These are phyloP conservation scores for Typha latifolia DNA, from an alignment of 176 grass and related monocot genomes.

Conservation along the genomic window DNA sequence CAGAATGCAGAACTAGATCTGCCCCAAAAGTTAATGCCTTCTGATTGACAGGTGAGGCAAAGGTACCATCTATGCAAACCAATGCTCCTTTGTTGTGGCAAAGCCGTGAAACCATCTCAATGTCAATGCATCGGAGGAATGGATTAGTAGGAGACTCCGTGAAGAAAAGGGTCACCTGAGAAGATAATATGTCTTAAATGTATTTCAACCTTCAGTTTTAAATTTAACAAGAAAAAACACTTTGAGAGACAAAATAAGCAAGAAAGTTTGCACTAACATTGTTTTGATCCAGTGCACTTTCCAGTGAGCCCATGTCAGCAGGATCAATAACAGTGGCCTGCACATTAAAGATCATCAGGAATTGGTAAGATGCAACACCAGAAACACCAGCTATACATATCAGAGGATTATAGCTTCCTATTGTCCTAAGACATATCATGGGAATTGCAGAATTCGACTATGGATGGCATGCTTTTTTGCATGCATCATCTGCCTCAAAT, in stretches of 20 bases:
- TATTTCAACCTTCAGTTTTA: background rate
- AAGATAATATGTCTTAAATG: background rate
- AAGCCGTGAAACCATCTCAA: constrained; percentile 78
- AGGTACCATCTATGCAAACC: constrained; percentile 96
- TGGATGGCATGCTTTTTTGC: no score
- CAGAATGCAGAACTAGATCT: constrained; percentile 94
- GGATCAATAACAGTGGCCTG: constrained; percentile 94
- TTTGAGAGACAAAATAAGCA: background rate
- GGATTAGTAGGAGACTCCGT: constrained; percentile 98
- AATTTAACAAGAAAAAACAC: background rate
- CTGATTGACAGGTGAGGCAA: constrained; percentile 95
- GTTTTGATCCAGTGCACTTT: constrained; percentile 72
- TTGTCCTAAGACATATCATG: background rate
- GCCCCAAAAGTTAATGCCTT: constrained; percentile 93
- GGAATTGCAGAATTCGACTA: background rate
- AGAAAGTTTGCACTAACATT: constrained; percentile 39
- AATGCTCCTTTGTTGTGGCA: constrained; percentile 90
- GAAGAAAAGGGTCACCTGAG: constrained; percentile 89
- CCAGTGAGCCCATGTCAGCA: constrained; percentile 74
- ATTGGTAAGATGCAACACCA: constrained; percentile 6
- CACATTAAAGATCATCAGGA: constrained; percentile 14
- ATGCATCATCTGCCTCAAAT: no score
- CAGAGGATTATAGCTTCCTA: background rate
- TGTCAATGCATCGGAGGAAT: constrained; percentile 94
- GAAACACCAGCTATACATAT: constrained; percentile 7